These are phyloP conservation scores for Stagonosporopsis cucurbitacearum DNA, from an alignment of 2,329 filamentous ascomycete species.

Conservation along the genomic window DNA sequence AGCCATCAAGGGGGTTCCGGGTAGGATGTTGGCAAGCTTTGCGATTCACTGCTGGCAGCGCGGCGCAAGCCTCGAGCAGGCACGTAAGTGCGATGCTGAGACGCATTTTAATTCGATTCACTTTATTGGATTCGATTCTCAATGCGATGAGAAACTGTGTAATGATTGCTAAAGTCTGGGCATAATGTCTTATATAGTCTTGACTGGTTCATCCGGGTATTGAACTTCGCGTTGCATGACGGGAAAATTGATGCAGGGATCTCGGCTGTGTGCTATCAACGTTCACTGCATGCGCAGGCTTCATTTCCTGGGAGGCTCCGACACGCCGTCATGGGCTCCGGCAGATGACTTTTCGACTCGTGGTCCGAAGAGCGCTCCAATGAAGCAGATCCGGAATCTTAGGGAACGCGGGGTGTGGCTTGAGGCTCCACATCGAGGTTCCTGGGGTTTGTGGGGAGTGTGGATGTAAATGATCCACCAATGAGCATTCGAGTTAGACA, in stretches of 20 bases:
- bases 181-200: slow-evolving; percentile 7
- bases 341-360: background rate
- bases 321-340: slow-evolving; percentile 5
- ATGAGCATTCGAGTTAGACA: slow-evolving; percentile 7
- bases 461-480: slow-evolving; percentile 31
- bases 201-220: no score
- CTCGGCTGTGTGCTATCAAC: background rate
- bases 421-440: slow-evolving; percentile 7
- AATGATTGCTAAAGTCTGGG: background rate
- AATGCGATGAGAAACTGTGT: background rate
- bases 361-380: slow-evolving; percentile 5
- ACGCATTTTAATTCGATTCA: slow-evolving; percentile 22
- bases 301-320: slow-evolving; percentile 3
- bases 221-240: background rate
- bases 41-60: slow-evolving; percentile 25
- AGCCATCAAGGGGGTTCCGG: slow-evolving; percentile 47
- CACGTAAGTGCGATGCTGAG: slow-evolving; percentile 8
- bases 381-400: background rate
- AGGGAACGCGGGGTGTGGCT: slow-evolving; percentile 25
- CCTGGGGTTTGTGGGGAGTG: slow-evolving; percentile 24
- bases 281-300: background rate
- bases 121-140: background rate
- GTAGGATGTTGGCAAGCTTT: slow-evolving; percentile 49
- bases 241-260: slow-evolving; percentile 6
- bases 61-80: slow-evolving; percentile 25